Conservation (phyloP, 805 yeast genomes). For the Candida loeiensis region DNA sequence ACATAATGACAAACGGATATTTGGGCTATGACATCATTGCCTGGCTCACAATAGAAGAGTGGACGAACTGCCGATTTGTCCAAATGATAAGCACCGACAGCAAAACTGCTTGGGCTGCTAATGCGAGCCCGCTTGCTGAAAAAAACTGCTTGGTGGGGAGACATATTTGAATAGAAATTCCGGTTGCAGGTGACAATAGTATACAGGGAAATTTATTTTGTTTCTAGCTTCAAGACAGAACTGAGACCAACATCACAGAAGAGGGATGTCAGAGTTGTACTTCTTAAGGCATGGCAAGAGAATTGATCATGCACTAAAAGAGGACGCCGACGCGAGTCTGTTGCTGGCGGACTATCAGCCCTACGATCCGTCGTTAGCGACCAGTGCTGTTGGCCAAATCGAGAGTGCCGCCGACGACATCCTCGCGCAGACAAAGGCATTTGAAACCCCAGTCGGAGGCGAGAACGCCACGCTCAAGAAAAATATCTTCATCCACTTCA, state of each 20-base stretch:
- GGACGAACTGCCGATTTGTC: too few species aligned
- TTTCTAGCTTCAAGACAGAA: background rate
- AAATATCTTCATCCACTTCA: constrained; percentile 37
- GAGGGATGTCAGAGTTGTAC: constrained; percentile 30
- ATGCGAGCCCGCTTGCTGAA: too few species aligned
- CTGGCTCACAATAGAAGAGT: background rate
- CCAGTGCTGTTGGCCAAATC: constrained; percentile 25
- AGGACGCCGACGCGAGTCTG: constrained; percentile 25
- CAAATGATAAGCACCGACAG: too few species aligned
- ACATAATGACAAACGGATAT: background rate
- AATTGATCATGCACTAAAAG: constrained; percentile 33
- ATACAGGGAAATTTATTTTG: background rate
- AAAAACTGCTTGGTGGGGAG: too few species aligned
- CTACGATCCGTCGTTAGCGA: constrained; percentile 39
- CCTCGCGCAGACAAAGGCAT: constrained; percentile 19
- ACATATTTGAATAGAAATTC: too few species aligned
- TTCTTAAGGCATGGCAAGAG: constrained; percentile 44
- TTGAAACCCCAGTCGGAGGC: constrained; percentile 10
- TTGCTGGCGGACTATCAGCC: constrained; percentile 24
- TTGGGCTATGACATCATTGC: background rate
- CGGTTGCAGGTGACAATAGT: too few species aligned
- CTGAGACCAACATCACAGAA: background rate
- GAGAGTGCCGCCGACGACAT: constrained; percentile 29
- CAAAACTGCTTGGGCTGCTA: too few species aligned
- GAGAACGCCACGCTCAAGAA: constrained; percentile 18